Percentiles rank a stretch among this genome's conserved stretches.
Conservation (phyloP, 2,329 filamentous ascomycete genomes). For the Hypocreales sp. region DNA sequence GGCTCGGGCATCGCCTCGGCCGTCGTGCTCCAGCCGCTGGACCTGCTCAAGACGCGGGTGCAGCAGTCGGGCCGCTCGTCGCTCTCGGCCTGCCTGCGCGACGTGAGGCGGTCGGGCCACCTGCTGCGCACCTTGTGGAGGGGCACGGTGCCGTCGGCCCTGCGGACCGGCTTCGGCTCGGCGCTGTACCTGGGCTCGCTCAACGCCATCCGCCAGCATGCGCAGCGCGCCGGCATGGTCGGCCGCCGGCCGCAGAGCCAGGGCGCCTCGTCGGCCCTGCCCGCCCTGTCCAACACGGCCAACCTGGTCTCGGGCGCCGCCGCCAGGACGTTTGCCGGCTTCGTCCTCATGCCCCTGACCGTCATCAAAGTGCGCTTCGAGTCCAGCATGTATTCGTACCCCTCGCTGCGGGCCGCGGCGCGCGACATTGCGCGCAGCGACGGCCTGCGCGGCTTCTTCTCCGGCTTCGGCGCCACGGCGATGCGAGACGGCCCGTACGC, state of each 20-base stretch:
- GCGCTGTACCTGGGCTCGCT: conserved; percentile 89
- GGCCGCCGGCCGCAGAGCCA: conserved; percentile 8
- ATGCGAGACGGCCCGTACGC: conserved; percentile 93
- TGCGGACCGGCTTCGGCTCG: conserved; percentile 83
- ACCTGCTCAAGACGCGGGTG: conserved; percentile 90
- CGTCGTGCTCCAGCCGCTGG: conserved; percentile 82
- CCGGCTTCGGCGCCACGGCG: conserved; percentile 85
- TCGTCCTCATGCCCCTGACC: conserved; percentile 89
- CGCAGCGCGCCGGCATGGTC: conserved; percentile 16
- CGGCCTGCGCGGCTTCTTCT: conserved; percentile 74
- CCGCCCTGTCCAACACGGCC: conserved; percentile 66
- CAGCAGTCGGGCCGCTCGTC: conserved; percentile 69
- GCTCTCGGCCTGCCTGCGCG: conserved; percentile 25
- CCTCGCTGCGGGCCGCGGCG: conserved; percentile 56
- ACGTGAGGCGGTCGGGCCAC: conserved; percentile 40
- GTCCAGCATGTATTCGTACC: conserved; percentile 71
- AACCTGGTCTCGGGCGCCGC: conserved; percentile 77
- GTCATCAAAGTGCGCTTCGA: conserved; percentile 96
- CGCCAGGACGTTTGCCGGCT: conserved; percentile 73
- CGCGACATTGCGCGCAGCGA: conserved; percentile 59
- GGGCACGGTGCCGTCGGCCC: conserved; percentile 80
- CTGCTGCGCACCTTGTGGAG: conserved; percentile 68
- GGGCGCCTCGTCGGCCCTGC: conserved; percentile 51
- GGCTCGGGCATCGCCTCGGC: conserved; percentile 78
- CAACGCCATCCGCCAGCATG: conserved; percentile 62